phyloP scores from a whole-genome alignment of 768 basidiomycete species.

The Galerina sulciceps region DNA sequence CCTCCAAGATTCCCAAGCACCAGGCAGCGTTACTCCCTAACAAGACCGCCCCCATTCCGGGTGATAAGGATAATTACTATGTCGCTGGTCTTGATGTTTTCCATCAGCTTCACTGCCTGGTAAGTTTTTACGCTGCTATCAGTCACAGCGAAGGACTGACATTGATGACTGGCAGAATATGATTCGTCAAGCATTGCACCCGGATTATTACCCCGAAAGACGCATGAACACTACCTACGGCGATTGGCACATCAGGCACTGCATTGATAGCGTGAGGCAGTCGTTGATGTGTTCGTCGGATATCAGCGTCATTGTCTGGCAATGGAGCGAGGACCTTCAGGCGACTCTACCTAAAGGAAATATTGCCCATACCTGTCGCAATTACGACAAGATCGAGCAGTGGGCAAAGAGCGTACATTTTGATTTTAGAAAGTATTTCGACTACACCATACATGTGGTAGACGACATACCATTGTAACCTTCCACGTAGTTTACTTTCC shows the following conservation, averaged over 20 bases:
- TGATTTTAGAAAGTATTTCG: not conserved
- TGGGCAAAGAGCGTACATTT: constrained; percentile 14
- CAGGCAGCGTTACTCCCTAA: not conserved
- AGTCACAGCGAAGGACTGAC: no score
- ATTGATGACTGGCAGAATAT: not conserved
- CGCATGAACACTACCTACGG: no score
- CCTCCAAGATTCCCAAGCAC: not conserved
- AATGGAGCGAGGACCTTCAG: not conserved
- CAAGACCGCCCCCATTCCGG: not conserved
- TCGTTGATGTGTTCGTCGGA: not conserved
- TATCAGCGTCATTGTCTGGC: not conserved
- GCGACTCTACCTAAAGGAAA: not conserved
- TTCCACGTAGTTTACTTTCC: no score
- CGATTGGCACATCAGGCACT: not conserved
- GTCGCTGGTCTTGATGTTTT: not conserved
- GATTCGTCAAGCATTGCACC: not conserved
- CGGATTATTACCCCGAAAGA: not conserved
- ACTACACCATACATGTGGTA: not conserved
- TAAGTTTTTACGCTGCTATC: not conserved
- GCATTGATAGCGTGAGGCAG: not conserved
- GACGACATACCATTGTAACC: not conserved
- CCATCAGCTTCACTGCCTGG: not conserved
- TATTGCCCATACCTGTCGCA: constrained; percentile 16
- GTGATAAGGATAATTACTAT: not conserved
- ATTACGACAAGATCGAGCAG: constrained; percentile 16